A percentile compares a stretch with the other conserved stretches of the same genome.
phyloP scores from a whole-genome alignment of 495 filamentous ascomycete genomes.

The Cercophora sp. region DNA sequence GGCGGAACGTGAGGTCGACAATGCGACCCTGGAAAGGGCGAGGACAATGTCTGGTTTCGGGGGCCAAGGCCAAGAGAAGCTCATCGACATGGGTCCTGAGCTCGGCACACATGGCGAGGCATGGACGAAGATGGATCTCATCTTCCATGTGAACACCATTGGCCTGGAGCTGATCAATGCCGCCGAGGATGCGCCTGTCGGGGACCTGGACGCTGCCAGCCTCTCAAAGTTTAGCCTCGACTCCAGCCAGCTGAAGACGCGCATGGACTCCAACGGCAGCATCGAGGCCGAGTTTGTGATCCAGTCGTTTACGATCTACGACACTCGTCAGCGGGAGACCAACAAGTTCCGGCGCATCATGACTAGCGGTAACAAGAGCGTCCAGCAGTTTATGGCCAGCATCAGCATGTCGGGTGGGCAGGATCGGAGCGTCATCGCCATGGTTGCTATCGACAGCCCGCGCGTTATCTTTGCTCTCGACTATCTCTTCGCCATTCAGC shows the following conservation, averaged over 20 bases:
- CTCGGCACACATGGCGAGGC: slow-evolving; percentile 58
- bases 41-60: slow-evolving; percentile 45
- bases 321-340: slow-evolving; percentile 76
- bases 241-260: slow-evolving; percentile 82
- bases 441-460: slow-evolving; percentile 94
- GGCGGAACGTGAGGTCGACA: slow-evolving; percentile 45
- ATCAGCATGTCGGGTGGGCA: slow-evolving; percentile 85
- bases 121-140: slow-evolving; percentile 91
- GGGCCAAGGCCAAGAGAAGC: slow-evolving; percentile 32
- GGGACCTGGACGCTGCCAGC: slow-evolving; percentile 73
- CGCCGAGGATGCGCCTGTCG: slow-evolving; percentile 67
- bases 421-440: slow-evolving; percentile 78
- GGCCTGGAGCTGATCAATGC: slow-evolving; percentile 84
- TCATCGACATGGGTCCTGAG: slow-evolving; percentile 61
- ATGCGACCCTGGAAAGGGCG: slow-evolving; percentile 42
- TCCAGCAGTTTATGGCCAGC: slow-evolving; percentile 97
- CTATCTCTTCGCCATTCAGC: slow-evolving; percentile 85
- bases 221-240: slow-evolving; percentile 91
- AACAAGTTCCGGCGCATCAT: slow-evolving; percentile 98
- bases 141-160: slow-evolving; percentile 84
- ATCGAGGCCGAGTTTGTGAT: slow-evolving; percentile 91
- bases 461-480: slow-evolving; percentile 92
- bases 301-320: slow-evolving; percentile 89
- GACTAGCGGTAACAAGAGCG: slow-evolving; percentile 89
- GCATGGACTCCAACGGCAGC: slow-evolving; percentile 91